Conservation (phyloP, 345 rosid species). For the Microcos paniculata region DNA sequence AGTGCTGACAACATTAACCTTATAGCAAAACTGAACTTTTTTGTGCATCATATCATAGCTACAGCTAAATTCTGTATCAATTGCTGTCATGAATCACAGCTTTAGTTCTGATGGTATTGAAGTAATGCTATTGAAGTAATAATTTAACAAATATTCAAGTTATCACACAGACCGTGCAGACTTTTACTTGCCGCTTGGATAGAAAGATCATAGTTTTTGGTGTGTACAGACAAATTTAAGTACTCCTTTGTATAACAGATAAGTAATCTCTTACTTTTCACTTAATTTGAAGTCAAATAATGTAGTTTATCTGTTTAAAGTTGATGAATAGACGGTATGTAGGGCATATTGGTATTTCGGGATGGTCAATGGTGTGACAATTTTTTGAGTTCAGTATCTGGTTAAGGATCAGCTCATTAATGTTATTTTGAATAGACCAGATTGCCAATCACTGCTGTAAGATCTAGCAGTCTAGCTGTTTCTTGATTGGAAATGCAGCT, state of each 20-base stretch:
- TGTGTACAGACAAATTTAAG: background rate
- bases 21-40: background rate
- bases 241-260: background rate
- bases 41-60: background rate
- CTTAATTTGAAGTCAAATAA: background rate
- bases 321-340: background rate
- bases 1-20: background rate
- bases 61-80: background rate
- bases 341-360: background rate
- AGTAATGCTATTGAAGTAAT: no score
- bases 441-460: background rate
- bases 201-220: background rate
- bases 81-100: background rate
- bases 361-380: no score
- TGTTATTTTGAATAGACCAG: background rate
- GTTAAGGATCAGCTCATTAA: no score
- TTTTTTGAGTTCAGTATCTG: background rate
- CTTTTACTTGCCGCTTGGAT: background rate
- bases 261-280: background rate
- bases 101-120: background rate
- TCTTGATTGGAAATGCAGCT: background rate
- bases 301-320: background rate
- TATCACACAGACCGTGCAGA: background rate
- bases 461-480: background rate
- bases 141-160: background rate